Evolutionary conservation across 768 basidiomycete genomes (phyloP), one percentile per base, ranked within the genome.

Genomic region (Lactifluus subvellereus): DNA sequence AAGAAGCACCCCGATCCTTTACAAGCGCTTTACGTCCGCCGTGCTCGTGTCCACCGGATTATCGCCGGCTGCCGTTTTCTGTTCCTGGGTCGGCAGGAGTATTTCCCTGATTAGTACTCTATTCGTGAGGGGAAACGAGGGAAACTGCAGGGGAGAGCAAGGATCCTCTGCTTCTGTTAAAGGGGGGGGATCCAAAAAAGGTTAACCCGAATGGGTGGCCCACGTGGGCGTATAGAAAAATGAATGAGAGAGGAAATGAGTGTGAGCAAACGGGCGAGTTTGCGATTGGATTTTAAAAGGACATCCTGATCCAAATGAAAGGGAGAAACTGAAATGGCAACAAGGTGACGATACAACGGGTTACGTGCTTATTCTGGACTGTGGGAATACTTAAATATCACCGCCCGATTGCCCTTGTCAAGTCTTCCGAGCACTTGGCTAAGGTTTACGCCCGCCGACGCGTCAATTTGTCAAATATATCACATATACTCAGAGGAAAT

Each of bases 11-110:
- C 20, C 37, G 22, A 43, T 55, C 54, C 1, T 42, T 43, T 16
- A 32, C 1, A 55, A n/a, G 22, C 54, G 8, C 42, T n/a, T 43
- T 55, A 55, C 54, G 54, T 27, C 42, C 42, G 40, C 54, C 22
- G 11, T 4, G 16, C 40, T 30, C 11, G 54, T 43, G 30, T 51
- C 22, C 3, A 51, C 50, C 30, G 30, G 32, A 33, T 33, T 33
- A 51, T 51, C 50, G 14, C 50, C 50, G 50, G 50, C 18, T 51
- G 7, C 32, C 50, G 30, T 51, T 32, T 32, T 16, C 18, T 33
- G 4, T 51, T 32, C 32, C 45, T 47, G 5, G 45, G 76, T 77
- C 4, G 74, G 71, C 0, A 69, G 71, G 37, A 11, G 37, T 37
- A 37, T 37, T 37, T 37, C 37, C 37, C 37, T 37, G 37, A 8